Evolutionary conservation across 495 filamentous ascomycete species (phyloP), one percentile per base, ranked within the genome.

Genomic region (Trichoderma parareesei): DNA sequence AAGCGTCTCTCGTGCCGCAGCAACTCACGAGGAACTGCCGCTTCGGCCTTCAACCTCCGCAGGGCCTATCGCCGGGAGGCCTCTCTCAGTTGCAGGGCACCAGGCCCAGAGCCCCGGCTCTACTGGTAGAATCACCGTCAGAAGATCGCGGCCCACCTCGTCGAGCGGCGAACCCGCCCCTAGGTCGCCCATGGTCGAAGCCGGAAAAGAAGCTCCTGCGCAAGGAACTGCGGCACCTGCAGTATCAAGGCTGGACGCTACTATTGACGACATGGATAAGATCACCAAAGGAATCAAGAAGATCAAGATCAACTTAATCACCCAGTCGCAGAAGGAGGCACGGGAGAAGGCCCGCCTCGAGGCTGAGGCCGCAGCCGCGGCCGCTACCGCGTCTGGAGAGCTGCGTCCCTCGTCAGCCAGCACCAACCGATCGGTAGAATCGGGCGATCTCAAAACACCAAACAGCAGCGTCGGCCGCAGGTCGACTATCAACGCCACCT

Each of bases 271-370:
- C 74, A 71, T 93, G 27, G 88, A 93, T 61, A 77, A 74, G 27
- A 75, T 94, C 40, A 81, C 88, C 0, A 78, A 81, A n/a, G 85
- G 84, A 13, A 81, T 93, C 73, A 87, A 87, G 69, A 89, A 86
- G 68, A 86, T 95, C 68, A 93, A 88, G 69, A 78, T 95, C 60
- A 90, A 86, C 53, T 78, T 93, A 48, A 79, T 90, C 0, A 84
- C 88, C 0, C 84, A 87, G 35, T 86, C 91, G 65, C 87, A 90
- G 70, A 82, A 87, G 64, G 88, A 89, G 42, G 83, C 82, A 6
- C 72, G 74, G 5, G 71, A 78, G 44, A 74, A 70, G 55, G 75
- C 73, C 14, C 65, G 71, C 38, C 67, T 68, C 65, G 64, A 68
- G 13, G 60, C 64, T 18, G 68, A 73, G 20, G 63, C 68, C 35